Evolutionary conservation across 2,329 filamentous ascomycete genomes (phyloP), one percentile per base, ranked within the genome.

Genomic region (Fusarium sp.): DNA sequence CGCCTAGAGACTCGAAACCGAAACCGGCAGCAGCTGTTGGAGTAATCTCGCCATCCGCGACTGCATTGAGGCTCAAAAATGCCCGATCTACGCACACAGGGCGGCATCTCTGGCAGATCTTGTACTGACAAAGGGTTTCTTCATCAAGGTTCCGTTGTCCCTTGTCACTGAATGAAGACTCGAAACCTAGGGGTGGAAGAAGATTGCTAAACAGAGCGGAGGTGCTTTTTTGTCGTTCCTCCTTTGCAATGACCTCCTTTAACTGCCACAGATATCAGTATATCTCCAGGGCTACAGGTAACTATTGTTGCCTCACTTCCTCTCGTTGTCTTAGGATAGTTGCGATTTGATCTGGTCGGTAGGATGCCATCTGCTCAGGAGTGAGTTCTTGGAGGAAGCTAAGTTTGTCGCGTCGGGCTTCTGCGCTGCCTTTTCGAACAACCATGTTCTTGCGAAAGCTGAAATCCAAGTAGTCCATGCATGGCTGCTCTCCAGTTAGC

Each of bases 21-120:
- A 85, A 90, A 3, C 87, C 89, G 4, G 83, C 81, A 12, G 85
- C 86, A 9, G 85, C 86, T 9, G 84, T 86, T 10, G 87, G 83
- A 2, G 85, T 84, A 8, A 89, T 80, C 54, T 89, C 86, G 12
- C 84, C 87, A 28, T 86, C 79, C n/a, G 82, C 78, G 28, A 90
- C 81, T 8, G 83, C 86, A 68, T 88, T 79, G 24, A 91, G 80
- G 72, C 86, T 87, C 28, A 90, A 78, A 66, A 81, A 88, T 3
- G 84, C 77, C 34, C 88, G 85, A 20, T 85, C 82, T 28, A 80
- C 78, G 32, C 81, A 83, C 2, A 78, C 79, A 9, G 84, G 84
- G 8, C 87, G 85, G 71, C 89, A 91, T 12, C 65, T 68, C 8
- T 84, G 83, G 68, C 89, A 91, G 47, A 85, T 82, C 67, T 82